Base-by-base conservation (phyloP, 345 rosid species). In the Geranium rotundifolium region DNA sequence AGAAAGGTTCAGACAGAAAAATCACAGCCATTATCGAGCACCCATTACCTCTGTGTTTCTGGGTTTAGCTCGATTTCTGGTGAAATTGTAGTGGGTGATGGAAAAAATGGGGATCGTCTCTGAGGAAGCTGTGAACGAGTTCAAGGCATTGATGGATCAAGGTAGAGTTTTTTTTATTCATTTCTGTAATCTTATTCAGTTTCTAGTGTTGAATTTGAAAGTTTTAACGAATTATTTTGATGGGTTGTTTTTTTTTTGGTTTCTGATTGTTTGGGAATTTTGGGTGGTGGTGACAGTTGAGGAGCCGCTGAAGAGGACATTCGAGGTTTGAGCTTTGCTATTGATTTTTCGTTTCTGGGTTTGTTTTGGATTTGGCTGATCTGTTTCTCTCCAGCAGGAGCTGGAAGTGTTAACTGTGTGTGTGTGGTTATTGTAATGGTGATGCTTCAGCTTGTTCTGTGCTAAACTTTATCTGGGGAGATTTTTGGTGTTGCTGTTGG, bases 231-330 rank as follows among this genome's bases (percentile, higher is more conserved):
- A 14, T 12, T 46, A 3, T 12, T 46, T 46, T 46, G 52, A 46
- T 9, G 16, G 8, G 52, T 34, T 9, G 52, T 46, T 7, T 46
- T 64, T 56, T 14, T 60, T 19, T 12, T 46, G 8, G 8, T 46
- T 46, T 9, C 52, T 46, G 12, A 46, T 46, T 46, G 52, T 46
- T 46, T 14, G 41, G 41, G 52, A 37, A 5, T 37, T 63, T 59
- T 46, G 16, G 50, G 20, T 65, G 1, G 54, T 31, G 56, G 31
- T 74, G 67, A 60, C 84, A 86, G 93, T 81, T 67, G 93, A 87
- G 39, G 90, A 81, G 74, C 75, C 79, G 41, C 63, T 84, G 75
- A 77, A 68, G 77, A 67, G 46, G 19, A 82, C 90, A 63, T 79
- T 74, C 69, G 67, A 84, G 90, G 93, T 86, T 65, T 30, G 64